Evolutionary conservation across 1,284 basidiomycete genomes (phyloP).

Genomic region (Cutaneotrichosporon sp.): DNA sequence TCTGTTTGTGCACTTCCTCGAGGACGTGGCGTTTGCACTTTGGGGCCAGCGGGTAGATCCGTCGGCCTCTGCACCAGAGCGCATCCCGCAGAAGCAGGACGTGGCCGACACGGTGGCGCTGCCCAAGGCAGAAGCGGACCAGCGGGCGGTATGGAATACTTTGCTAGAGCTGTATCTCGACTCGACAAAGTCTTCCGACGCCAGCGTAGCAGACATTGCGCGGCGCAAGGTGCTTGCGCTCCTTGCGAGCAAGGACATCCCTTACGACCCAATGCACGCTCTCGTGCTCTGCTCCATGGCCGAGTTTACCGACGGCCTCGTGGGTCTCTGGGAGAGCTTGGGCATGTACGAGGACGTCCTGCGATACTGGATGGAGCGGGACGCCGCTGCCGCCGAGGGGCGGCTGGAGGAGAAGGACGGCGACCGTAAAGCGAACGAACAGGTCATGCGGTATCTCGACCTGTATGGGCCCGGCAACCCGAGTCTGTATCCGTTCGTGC

Average conservation of each 20-base stretch:
- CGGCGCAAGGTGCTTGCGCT: constrained; percentile 62
- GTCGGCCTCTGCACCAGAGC: background rate
- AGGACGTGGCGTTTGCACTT: constrained; percentile 71
- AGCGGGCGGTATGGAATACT: constrained; percentile 91
- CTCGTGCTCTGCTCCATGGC: constrained; percentile 84
- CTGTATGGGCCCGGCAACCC: constrained; percentile 67
- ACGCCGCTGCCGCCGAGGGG: constrained; percentile 25
- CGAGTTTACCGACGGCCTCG: constrained; percentile 74
- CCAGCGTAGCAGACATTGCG: constrained; percentile 17
- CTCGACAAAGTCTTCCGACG: constrained; percentile 46
- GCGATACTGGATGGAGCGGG: constrained; percentile 79
- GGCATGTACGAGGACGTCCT: constrained; percentile 95
- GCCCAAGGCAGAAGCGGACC: constrained; percentile 60
- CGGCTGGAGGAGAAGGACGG: constrained; percentile 25
- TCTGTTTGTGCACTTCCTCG: constrained; percentile 81
- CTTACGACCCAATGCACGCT: constrained; percentile 86
- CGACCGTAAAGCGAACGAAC: constrained; percentile 18
- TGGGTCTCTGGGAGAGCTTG: constrained; percentile 84
- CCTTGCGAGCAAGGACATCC: constrained; percentile 58
- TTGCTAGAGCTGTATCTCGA: constrained; percentile 87
- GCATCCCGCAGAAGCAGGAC: constrained; percentile 7
- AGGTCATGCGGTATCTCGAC: constrained; percentile 67
- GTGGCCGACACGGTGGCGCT: constrained; percentile 45
- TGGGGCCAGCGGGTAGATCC: constrained; percentile 71
- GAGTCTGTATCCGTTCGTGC: constrained; percentile 79